These are phyloP conservation scores for Dictyophora rubrovolvata DNA, from an alignment of 768 basidiomycete genomes.

Conservation along the genomic window DNA sequence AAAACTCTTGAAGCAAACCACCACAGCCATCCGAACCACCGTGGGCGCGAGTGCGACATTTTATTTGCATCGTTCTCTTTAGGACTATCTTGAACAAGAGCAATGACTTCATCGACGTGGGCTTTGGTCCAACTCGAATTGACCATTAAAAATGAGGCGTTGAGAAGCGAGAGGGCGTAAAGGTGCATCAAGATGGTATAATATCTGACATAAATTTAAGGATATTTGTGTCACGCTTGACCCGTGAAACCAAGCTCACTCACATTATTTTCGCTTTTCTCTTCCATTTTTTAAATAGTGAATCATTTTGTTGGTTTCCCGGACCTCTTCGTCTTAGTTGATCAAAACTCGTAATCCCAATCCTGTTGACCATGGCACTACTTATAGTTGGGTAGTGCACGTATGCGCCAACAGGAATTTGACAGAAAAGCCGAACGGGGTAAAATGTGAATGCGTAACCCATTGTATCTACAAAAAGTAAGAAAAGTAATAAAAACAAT, in stretches of 20 bases:
- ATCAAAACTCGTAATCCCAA: slow-evolving; percentile 24
- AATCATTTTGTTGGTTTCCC: background rate
- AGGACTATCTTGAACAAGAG: background rate
- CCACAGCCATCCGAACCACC: background rate
- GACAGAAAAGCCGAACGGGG: slow-evolving; percentile 50
- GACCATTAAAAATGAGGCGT: slow-evolving; percentile 75
- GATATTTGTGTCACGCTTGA: background rate
- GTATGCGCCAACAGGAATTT: slow-evolving; percentile 77
- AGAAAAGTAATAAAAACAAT: background rate
- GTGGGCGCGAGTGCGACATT: background rate
- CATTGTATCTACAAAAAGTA: slow-evolving; percentile 72
- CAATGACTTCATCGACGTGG: slow-evolving; percentile 70
- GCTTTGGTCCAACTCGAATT: slow-evolving; percentile 93
- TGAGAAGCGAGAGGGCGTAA: slow-evolving; percentile 66
- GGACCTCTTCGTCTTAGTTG: slow-evolving; percentile 10
- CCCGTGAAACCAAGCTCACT: slow-evolving; percentile 13
- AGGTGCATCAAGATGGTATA: slow-evolving; percentile 81
- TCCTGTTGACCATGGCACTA: slow-evolving; percentile 84
- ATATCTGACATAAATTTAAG: slow-evolving; percentile 42
- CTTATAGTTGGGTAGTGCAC: slow-evolving; percentile 97
- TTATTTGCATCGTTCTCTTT: slow-evolving; percentile 5
- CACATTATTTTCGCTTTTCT: slow-evolving; percentile 32
- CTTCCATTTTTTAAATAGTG: background rate
- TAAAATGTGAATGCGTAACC: slow-evolving; percentile 94
- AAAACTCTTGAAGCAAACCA: background rate